Conservation (phyloP, 305 asterid genomes). For the Solanum chacoense region DNA sequence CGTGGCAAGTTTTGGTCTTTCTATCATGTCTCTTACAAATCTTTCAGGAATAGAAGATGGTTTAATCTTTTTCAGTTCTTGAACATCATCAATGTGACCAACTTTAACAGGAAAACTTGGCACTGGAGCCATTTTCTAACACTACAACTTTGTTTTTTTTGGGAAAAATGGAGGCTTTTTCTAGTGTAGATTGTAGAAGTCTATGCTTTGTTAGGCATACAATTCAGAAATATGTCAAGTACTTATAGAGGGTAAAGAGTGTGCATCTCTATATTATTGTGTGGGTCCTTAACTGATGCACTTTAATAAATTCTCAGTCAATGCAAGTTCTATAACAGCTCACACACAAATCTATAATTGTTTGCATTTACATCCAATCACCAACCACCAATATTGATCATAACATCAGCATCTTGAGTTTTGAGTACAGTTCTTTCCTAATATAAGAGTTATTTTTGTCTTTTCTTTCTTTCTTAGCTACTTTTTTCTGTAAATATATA, state of each 20-base stretch:
- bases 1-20: conserved; percentile 41
- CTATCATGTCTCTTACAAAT: conserved; percentile 53
- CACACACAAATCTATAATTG: not conserved
- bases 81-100: conserved; percentile 90
- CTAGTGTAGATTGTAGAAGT: not conserved
- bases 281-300: conserved; percentile 21
- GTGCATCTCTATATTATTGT: conserved; percentile 11
- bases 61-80: conserved; percentile 53
- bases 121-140: conserved; percentile 47
- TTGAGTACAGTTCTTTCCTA: not conserved
- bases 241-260: conserved; percentile 38
- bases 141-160: not conserved
- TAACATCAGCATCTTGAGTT: not conserved
- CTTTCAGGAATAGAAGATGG: conserved; percentile 56
- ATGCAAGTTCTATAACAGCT: conserved; percentile 12
- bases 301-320: conserved; percentile 20
- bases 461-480: not conserved
- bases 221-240: conserved; percentile 7
- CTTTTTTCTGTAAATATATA: not conserved
- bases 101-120: conserved; percentile 41
- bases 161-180: not conserved
- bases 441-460: not conserved
- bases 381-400: not conserved
- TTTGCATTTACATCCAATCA: not conserved
- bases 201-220: conserved; percentile 5